These are phyloP conservation scores for Hypoxylon sp. DNA, from an alignment of 2,329 filamentous ascomycete species.

Conservation along the genomic window DNA sequence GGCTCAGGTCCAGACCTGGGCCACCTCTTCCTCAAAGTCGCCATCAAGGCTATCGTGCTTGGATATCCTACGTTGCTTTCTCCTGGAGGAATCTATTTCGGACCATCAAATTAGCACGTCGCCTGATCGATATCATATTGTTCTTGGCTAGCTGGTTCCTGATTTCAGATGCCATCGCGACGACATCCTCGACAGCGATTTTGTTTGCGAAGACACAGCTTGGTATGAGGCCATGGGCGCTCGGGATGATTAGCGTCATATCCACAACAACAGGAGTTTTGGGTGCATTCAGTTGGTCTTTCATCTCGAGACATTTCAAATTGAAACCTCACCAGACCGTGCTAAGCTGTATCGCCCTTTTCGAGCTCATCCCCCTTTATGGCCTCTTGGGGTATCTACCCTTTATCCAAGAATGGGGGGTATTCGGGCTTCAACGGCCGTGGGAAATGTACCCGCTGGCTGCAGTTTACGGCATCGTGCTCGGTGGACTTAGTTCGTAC, in stretches of 20 bases:
- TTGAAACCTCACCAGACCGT: constrained; percentile 87
- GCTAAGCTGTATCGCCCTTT: constrained; percentile 86
- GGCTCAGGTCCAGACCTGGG: constrained; percentile 87
- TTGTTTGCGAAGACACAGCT: constrained; percentile 95
- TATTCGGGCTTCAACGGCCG: constrained; percentile 86
- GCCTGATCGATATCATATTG: constrained; percentile 75
- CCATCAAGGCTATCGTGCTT: constrained; percentile 55
- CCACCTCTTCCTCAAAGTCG: constrained; percentile 71
- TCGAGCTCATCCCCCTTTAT: constrained; percentile 93
- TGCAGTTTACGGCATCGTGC: constrained; percentile 89
- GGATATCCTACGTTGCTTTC: constrained; percentile 77
- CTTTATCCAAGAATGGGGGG: constrained; percentile 75
- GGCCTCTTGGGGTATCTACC: constrained; percentile 89
- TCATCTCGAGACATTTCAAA: constrained; percentile 73
- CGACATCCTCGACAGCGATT: constrained; percentile 92
- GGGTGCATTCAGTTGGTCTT: constrained; percentile 90
- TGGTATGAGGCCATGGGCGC: constrained; percentile 84
- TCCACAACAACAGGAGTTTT: constrained; percentile 83
- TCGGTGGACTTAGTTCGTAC: constrained; percentile 91
- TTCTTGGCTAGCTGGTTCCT: constrained; percentile 94
- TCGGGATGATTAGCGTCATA: constrained; percentile 94
- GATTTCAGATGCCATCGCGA: constrained; percentile 91
- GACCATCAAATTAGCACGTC: constrained; percentile 78
- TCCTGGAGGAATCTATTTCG: constrained; percentile 88
- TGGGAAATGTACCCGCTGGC: constrained; percentile 98